Evolutionary conservation across 139 green algal genomes (phyloP).

Genomic region (Chlorella ohadii): DNA sequence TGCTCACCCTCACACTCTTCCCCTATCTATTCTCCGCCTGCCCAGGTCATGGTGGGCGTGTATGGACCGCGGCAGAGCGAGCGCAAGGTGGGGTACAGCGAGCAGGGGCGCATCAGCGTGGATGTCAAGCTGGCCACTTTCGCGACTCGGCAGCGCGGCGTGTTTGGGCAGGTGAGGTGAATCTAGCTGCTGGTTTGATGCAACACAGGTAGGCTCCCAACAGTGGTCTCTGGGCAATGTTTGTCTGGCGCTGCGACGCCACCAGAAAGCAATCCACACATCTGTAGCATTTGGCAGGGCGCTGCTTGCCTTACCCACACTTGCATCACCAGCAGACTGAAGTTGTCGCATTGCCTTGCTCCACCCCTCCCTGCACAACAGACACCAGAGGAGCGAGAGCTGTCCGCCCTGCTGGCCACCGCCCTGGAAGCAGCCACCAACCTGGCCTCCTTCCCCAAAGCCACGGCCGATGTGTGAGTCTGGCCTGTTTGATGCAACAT

Average conservation of each 20-base stretch:
- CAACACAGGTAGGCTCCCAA: not conserved
- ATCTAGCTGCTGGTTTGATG: not conserved
- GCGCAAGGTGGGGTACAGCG: slow-evolving; percentile 60
- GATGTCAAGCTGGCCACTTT: slow-evolving; percentile 78
- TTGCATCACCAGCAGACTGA: no score
- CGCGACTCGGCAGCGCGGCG: slow-evolving; percentile 47
- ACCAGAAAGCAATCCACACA: no score
- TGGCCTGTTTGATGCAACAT: no score
- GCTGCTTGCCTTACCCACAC: no score
- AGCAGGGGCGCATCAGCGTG: slow-evolving; percentile 64
- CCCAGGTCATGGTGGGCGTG: slow-evolving; percentile 74
- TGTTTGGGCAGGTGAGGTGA: slow-evolving; percentile 35
- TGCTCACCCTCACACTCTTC: not conserved
- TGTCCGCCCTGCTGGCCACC: slow-evolving; percentile 33
- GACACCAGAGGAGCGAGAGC: slow-evolving; percentile 36
- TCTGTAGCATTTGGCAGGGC: no score
- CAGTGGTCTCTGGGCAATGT: no score
- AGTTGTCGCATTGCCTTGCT: no score
- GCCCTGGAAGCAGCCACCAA: slow-evolving; percentile 64
- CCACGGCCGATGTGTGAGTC: slow-evolving; percentile 68
- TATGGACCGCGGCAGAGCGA: slow-evolving; percentile 78
- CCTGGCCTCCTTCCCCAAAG: slow-evolving; percentile 74
- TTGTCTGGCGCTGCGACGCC: no score
- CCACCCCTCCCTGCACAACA: no score
- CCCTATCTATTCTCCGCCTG: not conserved